Conservation (phyloP, 164 flowering plant genomes). For the Tetrastigma voinierianum region DNA sequence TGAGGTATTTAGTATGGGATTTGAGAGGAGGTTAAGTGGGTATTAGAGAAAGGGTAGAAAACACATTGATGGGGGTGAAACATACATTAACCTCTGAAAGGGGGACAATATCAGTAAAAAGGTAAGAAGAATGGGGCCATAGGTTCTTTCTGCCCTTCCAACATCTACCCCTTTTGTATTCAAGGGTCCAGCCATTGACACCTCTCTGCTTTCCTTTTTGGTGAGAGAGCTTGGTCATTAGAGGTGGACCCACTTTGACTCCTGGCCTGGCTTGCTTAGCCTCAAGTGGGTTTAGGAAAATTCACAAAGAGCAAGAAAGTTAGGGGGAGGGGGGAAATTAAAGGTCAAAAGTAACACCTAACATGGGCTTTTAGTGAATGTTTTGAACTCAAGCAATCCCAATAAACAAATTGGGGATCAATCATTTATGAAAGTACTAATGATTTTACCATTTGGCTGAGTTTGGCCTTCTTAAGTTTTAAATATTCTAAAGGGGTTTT, state of each 20-base stretch:
- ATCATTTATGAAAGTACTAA: constrained; percentile 8
- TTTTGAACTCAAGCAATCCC: constrained; percentile 3
- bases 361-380: too few species aligned
- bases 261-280: constrained; percentile 10
- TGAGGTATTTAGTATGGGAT: not conserved
- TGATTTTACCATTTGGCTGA: constrained; percentile 12
- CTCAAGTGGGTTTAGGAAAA: not conserved
- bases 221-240: constrained; percentile 17
- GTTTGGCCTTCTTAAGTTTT: not conserved
- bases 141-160: constrained; percentile 6
- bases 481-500: not conserved
- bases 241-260: constrained; percentile 24
- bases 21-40: not conserved
- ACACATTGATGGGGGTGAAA: constrained; percentile 13
- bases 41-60: not conserved
- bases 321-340: not conserved
- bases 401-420: not conserved
- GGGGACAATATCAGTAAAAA: constrained; percentile 8
- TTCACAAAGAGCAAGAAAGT: not conserved
- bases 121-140: constrained; percentile 8
- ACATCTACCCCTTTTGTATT: not conserved
- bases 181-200: not conserved
- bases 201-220: not conserved
- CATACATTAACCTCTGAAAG: constrained; percentile 12
- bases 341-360: constrained; percentile 7